Percentiles rank a stretch among this genome's conserved stretches.
Conservation (phyloP, 306 rosid genomes). For the Vicia faba region DNA sequence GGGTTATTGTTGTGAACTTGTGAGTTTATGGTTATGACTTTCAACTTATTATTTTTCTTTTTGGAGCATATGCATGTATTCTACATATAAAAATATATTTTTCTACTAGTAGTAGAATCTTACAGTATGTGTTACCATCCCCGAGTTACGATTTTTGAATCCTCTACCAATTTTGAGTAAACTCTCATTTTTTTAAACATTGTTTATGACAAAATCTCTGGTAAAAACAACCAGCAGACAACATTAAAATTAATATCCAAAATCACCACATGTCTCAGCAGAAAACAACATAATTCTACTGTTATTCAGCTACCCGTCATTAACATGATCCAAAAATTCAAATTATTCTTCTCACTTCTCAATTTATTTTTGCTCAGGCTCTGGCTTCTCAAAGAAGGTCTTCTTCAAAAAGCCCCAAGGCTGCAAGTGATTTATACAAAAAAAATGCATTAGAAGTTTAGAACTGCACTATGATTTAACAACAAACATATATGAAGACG, state of each 20-base stretch:
- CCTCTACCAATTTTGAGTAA: too few relatives aligned
- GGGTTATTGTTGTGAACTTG: too few relatives aligned
- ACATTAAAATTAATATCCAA: slow-evolving; percentile 30
- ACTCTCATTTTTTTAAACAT: too few relatives aligned
- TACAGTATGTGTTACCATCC: too few relatives aligned
- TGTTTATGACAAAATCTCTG: slow-evolving; percentile 28
- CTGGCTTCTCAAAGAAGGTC: slow-evolving; percentile 78
- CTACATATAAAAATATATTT: too few relatives aligned
- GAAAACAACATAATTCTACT: slow-evolving; percentile 39
- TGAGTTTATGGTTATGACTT: too few relatives aligned
- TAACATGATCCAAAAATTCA: slow-evolving; percentile 34
- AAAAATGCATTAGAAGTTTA: slow-evolving; percentile 27
- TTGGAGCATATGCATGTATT: too few relatives aligned
- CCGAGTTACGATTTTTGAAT: too few relatives aligned
- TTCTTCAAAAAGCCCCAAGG: slow-evolving; percentile 77
- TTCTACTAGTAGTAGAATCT: too few relatives aligned
- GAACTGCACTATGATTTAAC: not conserved
- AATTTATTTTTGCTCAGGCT: slow-evolving; percentile 55
- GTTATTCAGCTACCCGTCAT: slow-evolving; percentile 33
- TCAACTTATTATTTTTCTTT: too few relatives aligned
- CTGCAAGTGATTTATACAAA: slow-evolving; percentile 48
- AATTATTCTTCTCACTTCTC: slow-evolving; percentile 28
- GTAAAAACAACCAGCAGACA: slow-evolving; percentile 27
- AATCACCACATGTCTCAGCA: slow-evolving; percentile 32
- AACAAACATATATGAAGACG: not conserved